Conservation (phyloP, 192 early-diverging fungal genomes). For the Thoreauomyces humboldtii region DNA sequence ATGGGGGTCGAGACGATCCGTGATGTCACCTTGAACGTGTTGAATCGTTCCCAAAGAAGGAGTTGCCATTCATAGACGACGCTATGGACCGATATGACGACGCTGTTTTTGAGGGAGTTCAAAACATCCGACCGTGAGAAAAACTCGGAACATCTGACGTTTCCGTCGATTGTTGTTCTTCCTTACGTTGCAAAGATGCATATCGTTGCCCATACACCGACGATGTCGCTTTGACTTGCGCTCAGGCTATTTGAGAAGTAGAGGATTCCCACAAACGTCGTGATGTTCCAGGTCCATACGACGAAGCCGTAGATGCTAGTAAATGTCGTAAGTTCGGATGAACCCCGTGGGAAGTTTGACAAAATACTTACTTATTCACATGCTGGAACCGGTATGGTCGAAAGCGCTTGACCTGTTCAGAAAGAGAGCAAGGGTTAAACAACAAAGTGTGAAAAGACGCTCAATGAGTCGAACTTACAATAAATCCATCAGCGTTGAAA, state of each 20-base stretch:
- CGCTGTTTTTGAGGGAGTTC: background rate
- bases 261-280: constrained; percentile 15
- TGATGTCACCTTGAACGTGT: background rate
- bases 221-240: background rate
- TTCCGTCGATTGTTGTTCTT: too few relatives aligned
- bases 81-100: background rate
- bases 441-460: background rate
- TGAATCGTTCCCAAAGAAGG: constrained; percentile 5
- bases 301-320: constrained; percentile 11
- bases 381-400: constrained; percentile 25
- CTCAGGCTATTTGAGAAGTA: constrained; percentile 6
- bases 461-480: too few relatives aligned
- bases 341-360: background rate
- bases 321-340: background rate
- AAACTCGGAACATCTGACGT: background rate
- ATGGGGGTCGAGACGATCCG: background rate
- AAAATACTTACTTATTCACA: constrained; percentile 13
- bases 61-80: constrained; percentile 26
- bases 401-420: too few relatives aligned
- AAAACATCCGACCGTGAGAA: background rate
- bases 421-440: too few relatives aligned
- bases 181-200: background rate
- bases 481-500: constrained; percentile 8
- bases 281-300: constrained; percentile 3
- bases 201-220: background rate